These are phyloP conservation scores for Candida pseudoglaebosa DNA, from an alignment of 805 yeast species.

Conservation along the genomic window DNA sequence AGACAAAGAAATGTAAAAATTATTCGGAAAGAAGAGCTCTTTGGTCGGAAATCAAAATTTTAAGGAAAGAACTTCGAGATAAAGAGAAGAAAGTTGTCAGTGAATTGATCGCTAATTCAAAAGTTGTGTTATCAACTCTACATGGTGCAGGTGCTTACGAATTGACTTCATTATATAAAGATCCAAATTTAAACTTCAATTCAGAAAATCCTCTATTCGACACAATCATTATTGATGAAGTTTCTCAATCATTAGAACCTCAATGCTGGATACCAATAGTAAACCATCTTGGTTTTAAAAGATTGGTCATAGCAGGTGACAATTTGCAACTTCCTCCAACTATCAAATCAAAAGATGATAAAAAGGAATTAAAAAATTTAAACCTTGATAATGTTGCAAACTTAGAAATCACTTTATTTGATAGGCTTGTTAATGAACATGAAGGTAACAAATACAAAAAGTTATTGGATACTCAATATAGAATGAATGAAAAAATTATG, in stretches of 20 bases:
- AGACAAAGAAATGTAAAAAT: conserved; percentile 56
- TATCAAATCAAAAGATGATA: conserved; percentile 49
- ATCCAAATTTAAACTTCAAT: conserved; percentile 13
- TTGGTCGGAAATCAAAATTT: conserved; percentile 63
- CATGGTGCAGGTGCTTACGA: conserved; percentile 85
- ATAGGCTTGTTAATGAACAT: conserved; percentile 53
- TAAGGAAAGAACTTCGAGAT: conserved; percentile 63
- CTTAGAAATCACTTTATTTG: conserved; percentile 73
- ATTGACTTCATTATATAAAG: conserved; percentile 49
- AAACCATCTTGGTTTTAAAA: conserved; percentile 51
- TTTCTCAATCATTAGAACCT: conserved; percentile 89
- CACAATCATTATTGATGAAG: conserved; percentile 88
- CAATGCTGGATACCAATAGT: conserved; percentile 95
- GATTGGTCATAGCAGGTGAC: conserved; percentile 86
- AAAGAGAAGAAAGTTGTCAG: conserved; percentile 63
- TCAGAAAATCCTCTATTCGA: conserved; percentile 51
- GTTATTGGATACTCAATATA: conserved; percentile 72
- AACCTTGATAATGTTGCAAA: conserved; percentile 30
- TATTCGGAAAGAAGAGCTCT: conserved; percentile 62
- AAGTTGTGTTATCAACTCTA: conserved; percentile 75
- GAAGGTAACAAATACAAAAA: conserved; percentile 46
- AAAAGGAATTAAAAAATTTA: conserved; percentile 19
- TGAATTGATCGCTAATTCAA: conserved; percentile 55
- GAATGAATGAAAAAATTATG: conserved; percentile 84
- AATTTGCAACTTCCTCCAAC: conserved; percentile 92